phyloP scores from a whole-genome alignment of 176 grass and related monocot species.

The Areca catechu region DNA sequence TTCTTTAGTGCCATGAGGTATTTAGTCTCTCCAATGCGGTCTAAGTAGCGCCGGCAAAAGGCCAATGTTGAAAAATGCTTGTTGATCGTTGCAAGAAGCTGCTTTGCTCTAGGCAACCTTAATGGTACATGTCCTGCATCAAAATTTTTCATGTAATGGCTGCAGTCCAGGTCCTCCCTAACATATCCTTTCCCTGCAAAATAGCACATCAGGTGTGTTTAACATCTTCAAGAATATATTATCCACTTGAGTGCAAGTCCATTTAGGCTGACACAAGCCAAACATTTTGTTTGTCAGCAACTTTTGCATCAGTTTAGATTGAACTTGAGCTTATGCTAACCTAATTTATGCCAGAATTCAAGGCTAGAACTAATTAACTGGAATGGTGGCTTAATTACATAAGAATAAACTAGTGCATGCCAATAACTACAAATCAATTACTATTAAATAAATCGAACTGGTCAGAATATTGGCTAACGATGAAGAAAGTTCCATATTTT shows the following conservation, averaged over 20 bases:
- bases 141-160: conserved; percentile 99
- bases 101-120: conserved; percentile 78
- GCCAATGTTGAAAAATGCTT: conserved; percentile 88
- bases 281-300: no score
- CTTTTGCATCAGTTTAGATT: no score
- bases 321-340: no score
- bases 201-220: background rate
- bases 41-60: conserved; percentile 88
- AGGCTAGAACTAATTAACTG: no score
- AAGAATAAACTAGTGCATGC: no score
- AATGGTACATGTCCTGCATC: conserved; percentile 83
- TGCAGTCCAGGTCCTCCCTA: conserved; percentile 89
- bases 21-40: conserved; percentile 84
- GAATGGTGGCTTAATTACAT: no score
- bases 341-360: no score
- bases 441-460: no score
- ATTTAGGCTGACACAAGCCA: no score
- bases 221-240: background rate
- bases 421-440: no score
- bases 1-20: conserved; percentile 98
- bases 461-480: no score
- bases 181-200: conserved; percentile 78
- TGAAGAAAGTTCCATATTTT: no score
- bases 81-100: conserved; percentile 88
- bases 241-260: conserved; percentile 34